Base-by-base conservation (phyloP, 192 early-diverging fungal species). In the Paraglomus occultum region DNA sequence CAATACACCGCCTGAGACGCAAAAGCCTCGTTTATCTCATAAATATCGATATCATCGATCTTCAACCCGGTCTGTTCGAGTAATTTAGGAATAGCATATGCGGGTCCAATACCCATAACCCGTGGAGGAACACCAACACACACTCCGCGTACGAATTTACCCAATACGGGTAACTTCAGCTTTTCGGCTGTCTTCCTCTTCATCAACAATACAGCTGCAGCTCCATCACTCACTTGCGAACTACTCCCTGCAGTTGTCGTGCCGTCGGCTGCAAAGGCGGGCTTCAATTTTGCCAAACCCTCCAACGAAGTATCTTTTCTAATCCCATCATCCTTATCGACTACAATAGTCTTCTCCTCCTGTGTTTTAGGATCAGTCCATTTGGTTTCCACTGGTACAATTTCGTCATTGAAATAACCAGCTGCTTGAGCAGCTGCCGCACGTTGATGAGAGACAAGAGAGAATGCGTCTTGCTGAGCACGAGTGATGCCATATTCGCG, bases 141-240 rank as follows among this genome's bases (percentile, higher is more conserved):
- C 9, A 92, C 89, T 42, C 91, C 92, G 47, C 90, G 87, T 53
- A 96, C 77, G 82, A 90, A 91, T 77, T 95, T 93, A 73, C 92
- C 97, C 71, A 92, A 71, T 57, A 93, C 84, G 72, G 92, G 86
- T 67, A 97, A 81, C 15, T 91, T 89, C 15, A 95, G 85, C 80
- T 89, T 92, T 72, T 92, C 81, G 4, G 97, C 97, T 45, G 84
- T 90, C 80, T 88, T 90, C 72, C 97, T 90, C 82, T 92, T 94
- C 91, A 95, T 95, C 75, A 99, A 80, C 57, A 99, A 83, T 64
- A 95, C 94, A 15, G 92, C 95, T 31, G 95, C 97, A 31, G 95
- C 97, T 73, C 95, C 95, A 77, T 99, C 97, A 11, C 95, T 95
- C 61, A 98, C 94, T 85, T 99, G 95, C 58, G 97, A 99, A 49